Evolutionary conservation across 2,329 filamentous ascomycete genomes (phyloP).

Genomic region (Thelonectria rubi): DNA sequence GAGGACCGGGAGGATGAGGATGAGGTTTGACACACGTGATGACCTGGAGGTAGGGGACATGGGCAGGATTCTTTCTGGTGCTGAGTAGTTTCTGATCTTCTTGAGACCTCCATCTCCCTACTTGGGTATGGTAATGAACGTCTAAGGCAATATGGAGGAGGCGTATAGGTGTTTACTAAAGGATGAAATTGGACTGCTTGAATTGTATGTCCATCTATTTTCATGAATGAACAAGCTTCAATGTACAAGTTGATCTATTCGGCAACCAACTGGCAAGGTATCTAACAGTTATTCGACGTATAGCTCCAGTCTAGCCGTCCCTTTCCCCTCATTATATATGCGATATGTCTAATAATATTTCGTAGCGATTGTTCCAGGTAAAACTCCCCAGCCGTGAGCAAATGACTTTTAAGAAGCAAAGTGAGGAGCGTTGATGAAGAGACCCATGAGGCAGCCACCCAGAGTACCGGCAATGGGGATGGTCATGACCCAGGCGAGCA

Average conservation of each 20-base stretch:
- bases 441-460: constrained; percentile 52
- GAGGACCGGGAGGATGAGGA: no score
- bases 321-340: constrained; percentile 15
- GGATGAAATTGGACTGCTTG: no score
- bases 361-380: neutral
- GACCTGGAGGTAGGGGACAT: no score
- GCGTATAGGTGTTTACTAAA: no score
- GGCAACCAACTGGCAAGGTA: constrained; percentile 12
- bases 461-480: constrained; percentile 54
- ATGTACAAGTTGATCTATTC: constrained; percentile 7
- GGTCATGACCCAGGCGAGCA: constrained; percentile 68
- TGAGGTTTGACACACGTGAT: no score
- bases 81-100: no score
- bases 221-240: neutral
- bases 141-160: no score
- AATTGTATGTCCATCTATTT: no score
- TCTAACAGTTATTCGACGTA: constrained; percentile 9
- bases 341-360: constrained; percentile 4
- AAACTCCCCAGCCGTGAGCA: neutral
- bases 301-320: constrained; percentile 15
- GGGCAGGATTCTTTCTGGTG: no score
- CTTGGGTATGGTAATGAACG: no score
- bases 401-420: constrained; percentile 32
- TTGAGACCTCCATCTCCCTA: no score
- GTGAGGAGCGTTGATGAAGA: constrained; percentile 53